Evolutionary conservation across 148 eudicot species (phyloP), one percentile per base, ranked within the genome.

Genomic region (Vaccinium macrocarpon): DNA sequence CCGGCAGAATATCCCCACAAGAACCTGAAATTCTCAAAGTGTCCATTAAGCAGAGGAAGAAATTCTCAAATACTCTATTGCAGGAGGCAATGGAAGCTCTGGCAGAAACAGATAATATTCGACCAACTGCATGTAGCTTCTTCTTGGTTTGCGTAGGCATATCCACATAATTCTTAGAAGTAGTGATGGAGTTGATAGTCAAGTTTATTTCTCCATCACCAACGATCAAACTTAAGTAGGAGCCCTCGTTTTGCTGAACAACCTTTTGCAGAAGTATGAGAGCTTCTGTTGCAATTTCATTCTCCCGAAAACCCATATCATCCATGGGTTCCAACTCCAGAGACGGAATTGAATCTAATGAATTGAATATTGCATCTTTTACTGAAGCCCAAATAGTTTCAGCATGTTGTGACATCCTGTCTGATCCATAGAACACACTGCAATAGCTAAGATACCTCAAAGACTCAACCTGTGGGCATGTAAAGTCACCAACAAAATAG

Each of bases 381-480:
- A 97, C 61, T 73, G 92, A 88, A 46, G 86, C 77, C 98, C 98
- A 97, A 83, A 97, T 88, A 86, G 88, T 86, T 70, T 89, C 89
- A 87, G 88, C 88, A 84, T 95, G 93, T 87, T 92, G 90, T 16
- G 82, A 88, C 76, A 91, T 90, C 93, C 96, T 91, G 64, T 86
- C 93, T 86, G 92, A 83, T 86, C 94, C 98, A 84, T 95, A 97
- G 81, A 86, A 92, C 78, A 84, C 57, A 53, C 89, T 88, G 88
- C 98, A 97, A 86, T 90, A 89, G 88, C 93, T 91, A 81, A 97
- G 88, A 90, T 93, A 97, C 81, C 79, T 95, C 80, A 97, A 85
- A 66, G 98, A 94, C 87, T 97, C 99, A 88, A 92, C 91, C 98
- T 96, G 94, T 75, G 19, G 76, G 80, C 23, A 87, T 25, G 12